Conservation (phyloP, 176 grass and related monocot species). For the Musa troglodytarum region DNA sequence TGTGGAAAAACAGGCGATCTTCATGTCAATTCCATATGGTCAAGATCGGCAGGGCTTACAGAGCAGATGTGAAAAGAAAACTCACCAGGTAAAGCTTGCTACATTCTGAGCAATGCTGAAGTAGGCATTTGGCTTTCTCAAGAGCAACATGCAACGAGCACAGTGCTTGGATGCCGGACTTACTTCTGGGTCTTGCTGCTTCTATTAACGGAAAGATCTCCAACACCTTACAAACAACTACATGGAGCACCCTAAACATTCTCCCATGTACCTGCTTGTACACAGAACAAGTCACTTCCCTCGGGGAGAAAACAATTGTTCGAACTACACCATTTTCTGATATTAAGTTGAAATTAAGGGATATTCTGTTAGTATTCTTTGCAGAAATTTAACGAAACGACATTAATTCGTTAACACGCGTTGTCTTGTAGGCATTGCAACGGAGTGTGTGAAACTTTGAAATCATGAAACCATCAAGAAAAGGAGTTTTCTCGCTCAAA, state of each 20-base stretch:
- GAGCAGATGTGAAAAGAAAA: background rate
- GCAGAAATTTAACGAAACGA: too few relatives aligned
- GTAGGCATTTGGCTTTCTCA: constrained; percentile 28
- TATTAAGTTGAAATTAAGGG: background rate
- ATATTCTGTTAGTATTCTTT: background rate
- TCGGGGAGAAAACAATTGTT: background rate
- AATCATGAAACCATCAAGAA: background rate
- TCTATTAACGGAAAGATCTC: constrained; percentile 30
- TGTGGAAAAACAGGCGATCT: too few relatives aligned
- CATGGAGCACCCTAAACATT: constrained; percentile 9
- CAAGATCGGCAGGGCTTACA: background rate
- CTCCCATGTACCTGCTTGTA: constrained; percentile 4
- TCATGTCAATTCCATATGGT: background rate
- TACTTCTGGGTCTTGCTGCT: constrained; percentile 29
- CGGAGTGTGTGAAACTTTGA: background rate
- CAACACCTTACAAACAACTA: constrained; percentile 10
- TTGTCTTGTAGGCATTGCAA: background rate
- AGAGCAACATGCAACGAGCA: constrained; percentile 29
- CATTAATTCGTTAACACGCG: background rate
- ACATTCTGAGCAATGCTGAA: constrained; percentile 33
- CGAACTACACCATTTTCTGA: background rate
- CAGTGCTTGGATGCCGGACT: constrained; percentile 26
- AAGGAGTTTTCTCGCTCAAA: background rate
- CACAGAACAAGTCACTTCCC: background rate
- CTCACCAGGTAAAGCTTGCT: constrained; percentile 42